Percentiles rank a stretch among this genome's conserved stretches.
Conservation (phyloP, 208 protist species). For the Herpetomonas samuelpessoai region DNA sequence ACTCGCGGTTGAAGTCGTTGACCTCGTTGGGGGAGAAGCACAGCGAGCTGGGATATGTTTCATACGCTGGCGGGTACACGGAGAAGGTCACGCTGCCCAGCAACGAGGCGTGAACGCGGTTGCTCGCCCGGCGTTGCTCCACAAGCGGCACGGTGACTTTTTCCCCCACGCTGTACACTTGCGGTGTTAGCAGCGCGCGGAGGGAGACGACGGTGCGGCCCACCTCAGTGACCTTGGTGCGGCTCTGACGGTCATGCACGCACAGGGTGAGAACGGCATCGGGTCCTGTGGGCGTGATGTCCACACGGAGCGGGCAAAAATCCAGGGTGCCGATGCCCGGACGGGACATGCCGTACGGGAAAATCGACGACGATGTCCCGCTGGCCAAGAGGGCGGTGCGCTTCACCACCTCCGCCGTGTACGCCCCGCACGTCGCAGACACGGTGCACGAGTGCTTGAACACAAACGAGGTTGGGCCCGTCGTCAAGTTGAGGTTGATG, state of each 20-base stretch:
- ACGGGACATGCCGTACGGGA: constrained; percentile 34
- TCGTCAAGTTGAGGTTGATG: constrained; percentile 28
- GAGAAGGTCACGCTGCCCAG: constrained; percentile 65
- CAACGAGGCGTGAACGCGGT: constrained; percentile 37
- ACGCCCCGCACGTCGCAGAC: constrained; percentile 21
- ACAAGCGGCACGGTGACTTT: constrained; percentile 70
- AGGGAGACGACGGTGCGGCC: constrained; percentile 54
- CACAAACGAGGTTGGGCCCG: constrained; percentile 12
- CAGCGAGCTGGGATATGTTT: constrained; percentile 44
- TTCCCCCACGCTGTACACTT: constrained; percentile 66
- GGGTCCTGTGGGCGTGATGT: constrained; percentile 31
- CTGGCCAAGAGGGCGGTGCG: background rate
- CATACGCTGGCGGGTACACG: constrained; percentile 49
- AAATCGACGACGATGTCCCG: constrained; percentile 4
- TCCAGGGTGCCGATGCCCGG: constrained; percentile 22
- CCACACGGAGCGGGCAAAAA: constrained; percentile 49
- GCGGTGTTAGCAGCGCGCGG: constrained; percentile 66
- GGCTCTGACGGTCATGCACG: constrained; percentile 27
- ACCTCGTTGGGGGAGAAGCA: constrained; percentile 30
- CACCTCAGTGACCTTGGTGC: constrained; percentile 27
- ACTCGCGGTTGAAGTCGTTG: constrained; percentile 40
- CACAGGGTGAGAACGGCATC: constrained; percentile 28
- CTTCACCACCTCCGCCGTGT: constrained; percentile 19
- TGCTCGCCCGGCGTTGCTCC: constrained; percentile 30
- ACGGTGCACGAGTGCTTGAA: constrained; percentile 20